These are phyloP conservation scores for Aspergillus fijiensis DNA, from an alignment of 2,329 filamentous ascomycete genomes.

Conservation along the genomic window DNA sequence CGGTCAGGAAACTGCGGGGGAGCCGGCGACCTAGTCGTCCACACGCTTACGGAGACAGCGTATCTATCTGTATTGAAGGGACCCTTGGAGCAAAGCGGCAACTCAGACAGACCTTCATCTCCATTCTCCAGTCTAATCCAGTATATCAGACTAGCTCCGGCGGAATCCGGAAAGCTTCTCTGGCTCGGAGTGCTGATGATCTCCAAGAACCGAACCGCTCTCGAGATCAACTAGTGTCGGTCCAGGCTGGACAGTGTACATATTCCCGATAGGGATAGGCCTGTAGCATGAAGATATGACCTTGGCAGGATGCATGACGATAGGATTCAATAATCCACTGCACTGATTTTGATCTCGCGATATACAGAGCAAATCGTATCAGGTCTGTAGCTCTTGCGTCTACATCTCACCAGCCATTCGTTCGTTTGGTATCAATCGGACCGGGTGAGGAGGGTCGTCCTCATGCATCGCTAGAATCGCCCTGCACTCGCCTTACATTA, in stretches of 20 bases:
- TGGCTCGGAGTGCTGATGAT: conserved; percentile 13
- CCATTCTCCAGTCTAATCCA: not conserved
- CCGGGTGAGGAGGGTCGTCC: not conserved
- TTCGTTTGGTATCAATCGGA: not conserved
- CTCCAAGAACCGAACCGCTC: conserved; percentile 7
- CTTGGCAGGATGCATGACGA: not conserved
- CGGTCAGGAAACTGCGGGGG: conserved; percentile 2
- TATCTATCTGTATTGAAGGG: not conserved
- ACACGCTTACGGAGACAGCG: not conserved
- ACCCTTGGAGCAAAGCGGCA: conserved; percentile 3
- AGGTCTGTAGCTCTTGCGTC: not conserved
- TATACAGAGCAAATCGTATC: not conserved
- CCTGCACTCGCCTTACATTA: conserved; percentile 3
- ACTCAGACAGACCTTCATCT: conserved; percentile 1
- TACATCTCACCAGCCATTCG: not conserved
- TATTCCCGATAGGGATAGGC: not conserved
- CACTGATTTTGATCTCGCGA: not conserved
- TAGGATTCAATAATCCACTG: not conserved
- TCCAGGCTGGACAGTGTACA: conserved; percentile 5
- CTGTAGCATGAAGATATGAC: not conserved
- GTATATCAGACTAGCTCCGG: not conserved
- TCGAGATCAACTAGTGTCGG: conserved; percentile 4
- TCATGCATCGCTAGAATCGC: not conserved
- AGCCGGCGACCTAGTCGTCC: not conserved
- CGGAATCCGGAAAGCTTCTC: conserved; percentile 8